Evolutionary conservation across 805 yeast genomes (phyloP).

Genomic region (Metschnikowia lochheadii): DNA sequence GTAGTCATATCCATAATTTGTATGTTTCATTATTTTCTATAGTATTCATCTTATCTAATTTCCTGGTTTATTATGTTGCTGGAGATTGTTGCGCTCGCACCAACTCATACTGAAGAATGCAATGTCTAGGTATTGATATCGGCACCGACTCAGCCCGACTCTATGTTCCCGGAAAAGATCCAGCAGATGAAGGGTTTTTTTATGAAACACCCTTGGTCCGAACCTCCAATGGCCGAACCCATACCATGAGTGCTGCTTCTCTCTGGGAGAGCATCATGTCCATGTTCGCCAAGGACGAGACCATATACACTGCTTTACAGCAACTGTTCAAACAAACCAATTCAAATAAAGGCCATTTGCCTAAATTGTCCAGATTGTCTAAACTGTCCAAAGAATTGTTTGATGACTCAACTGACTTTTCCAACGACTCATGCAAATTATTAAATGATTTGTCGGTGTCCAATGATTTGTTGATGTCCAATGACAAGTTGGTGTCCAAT

Average conservation of each 20-base stretch:
- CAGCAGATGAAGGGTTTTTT: conserved; percentile 8
- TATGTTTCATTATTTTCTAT: too few species aligned
- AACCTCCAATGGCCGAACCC: conserved; percentile 3
- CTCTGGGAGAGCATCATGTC: conserved; percentile 11
- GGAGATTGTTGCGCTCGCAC: background rate
- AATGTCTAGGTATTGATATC: conserved; percentile 43
- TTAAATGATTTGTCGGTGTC: too few species aligned
- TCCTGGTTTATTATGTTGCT: too few species aligned
- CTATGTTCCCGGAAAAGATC: conserved; percentile 20
- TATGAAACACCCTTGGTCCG: conserved; percentile 10
- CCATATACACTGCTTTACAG: background rate
- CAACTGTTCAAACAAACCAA: background rate
- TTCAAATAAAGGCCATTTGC: too few species aligned
- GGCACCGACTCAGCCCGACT: conserved; percentile 50
- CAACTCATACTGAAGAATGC: conserved; percentile 2
- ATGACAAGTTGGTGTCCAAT: background rate
- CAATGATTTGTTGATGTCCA: background rate
- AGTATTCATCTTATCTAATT: too few species aligned
- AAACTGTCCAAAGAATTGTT: too few species aligned
- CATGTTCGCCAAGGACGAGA: conserved; percentile 5
- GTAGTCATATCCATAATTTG: too few species aligned
- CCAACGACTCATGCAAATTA: background rate
- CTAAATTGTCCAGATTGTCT: too few species aligned
- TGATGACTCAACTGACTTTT: too few species aligned
- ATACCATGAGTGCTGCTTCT: conserved; percentile 13